A percentile compares a stretch with the other conserved stretches of the same genome.
These are phyloP conservation scores for Aspergillus baeticus DNA, from an alignment of 495 filamentous ascomycete species.

Conservation along the genomic window DNA sequence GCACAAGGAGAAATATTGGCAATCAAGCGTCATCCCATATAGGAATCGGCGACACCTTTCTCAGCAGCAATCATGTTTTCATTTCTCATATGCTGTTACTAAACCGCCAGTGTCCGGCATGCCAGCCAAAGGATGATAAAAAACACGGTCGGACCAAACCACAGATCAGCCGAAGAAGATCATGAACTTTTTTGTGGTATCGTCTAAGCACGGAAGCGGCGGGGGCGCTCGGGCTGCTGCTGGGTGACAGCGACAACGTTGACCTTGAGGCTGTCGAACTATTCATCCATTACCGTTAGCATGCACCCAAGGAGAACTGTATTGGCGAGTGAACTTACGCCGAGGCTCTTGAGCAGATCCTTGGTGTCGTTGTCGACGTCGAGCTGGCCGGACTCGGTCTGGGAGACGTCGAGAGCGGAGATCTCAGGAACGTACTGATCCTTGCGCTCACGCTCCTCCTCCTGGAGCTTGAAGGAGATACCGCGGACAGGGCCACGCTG, in stretches of 20 bases:
- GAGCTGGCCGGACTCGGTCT: conserved; percentile 86
- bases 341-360: conserved; percentile 95
- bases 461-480: conserved; percentile 99
- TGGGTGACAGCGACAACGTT: conserved; percentile 87
- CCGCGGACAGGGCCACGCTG: conserved; percentile 98
- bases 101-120: conserved; percentile 32
- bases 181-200: conserved; percentile 25
- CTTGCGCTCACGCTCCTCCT: conserved; percentile 99
- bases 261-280: conserved; percentile 98
- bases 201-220: conserved; percentile 49
- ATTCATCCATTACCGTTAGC: not conserved
- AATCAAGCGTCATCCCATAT: conserved; percentile 82
- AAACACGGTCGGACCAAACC: conserved; percentile 29
- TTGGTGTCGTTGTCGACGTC: conserved; percentile 97
- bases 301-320: not conserved
- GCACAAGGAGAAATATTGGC: conserved; percentile 61
- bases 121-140: conserved; percentile 13
- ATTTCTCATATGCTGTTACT: conserved; percentile 47
- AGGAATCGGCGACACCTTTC: conserved; percentile 90
- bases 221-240: conserved; percentile 82
- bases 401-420: conserved; percentile 94
- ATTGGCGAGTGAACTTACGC: conserved; percentile 67
- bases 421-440: conserved; percentile 99
- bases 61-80: conserved; percentile 58
- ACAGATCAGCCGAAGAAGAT: conserved; percentile 35